Evolutionary conservation across 2,329 filamentous ascomycete species (phyloP).

Genomic region (Chaetothyriales sp.): DNA sequence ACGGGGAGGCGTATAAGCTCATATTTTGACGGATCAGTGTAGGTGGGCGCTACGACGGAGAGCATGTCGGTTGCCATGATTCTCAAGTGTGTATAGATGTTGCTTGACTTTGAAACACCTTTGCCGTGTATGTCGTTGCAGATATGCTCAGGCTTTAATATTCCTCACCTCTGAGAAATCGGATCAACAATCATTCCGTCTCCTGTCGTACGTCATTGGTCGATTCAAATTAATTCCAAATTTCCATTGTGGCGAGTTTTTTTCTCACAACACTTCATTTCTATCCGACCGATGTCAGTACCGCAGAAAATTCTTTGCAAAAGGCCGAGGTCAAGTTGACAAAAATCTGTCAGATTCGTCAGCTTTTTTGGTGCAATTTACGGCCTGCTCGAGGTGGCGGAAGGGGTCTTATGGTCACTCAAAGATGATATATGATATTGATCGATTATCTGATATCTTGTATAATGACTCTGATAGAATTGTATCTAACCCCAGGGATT

Average conservation of each 20-base stretch:
- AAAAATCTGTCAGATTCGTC: no score
- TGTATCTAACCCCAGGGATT: no score
- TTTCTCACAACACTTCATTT: not conserved
- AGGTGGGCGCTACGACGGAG: slow-evolving; percentile 10
- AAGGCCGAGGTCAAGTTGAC: not conserved
- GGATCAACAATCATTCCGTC: not conserved
- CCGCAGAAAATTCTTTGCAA: not conserved
- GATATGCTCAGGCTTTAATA: not conserved
- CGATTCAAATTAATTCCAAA: not conserved
- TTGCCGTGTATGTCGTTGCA: not conserved
- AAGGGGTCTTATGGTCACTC: no score
- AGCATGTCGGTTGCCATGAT: slow-evolving; percentile 9
- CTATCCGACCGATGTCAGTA: not conserved
- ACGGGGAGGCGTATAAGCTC: slow-evolving; percentile 11
- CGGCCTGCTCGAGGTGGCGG: no score
- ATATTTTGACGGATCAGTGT: slow-evolving; percentile 14
- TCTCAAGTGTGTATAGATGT: not conserved
- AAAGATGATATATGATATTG: no score
- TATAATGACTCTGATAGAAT: no score
- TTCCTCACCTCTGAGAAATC: not conserved
- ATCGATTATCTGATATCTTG: no score
- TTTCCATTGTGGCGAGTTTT: not conserved
- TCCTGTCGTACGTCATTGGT: not conserved
- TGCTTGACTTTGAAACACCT: not conserved
- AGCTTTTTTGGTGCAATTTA: no score